Base-by-base conservation (phyloP, 2,329 filamentous ascomycete genomes). In the Sporothrix protearum region DNA sequence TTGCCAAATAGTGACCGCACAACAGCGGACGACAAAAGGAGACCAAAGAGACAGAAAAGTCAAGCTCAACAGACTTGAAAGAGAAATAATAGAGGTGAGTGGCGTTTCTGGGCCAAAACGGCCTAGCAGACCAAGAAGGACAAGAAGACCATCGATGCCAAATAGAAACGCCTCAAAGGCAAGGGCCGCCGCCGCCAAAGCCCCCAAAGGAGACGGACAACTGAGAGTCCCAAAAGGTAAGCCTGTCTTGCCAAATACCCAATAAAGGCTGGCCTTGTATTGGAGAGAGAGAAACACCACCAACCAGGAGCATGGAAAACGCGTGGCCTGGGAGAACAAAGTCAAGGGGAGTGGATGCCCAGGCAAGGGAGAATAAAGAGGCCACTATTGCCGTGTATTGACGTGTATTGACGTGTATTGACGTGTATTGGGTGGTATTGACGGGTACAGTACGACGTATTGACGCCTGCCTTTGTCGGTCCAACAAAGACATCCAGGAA, bases 401-500 rank as follows among this genome's bases (percentile, higher is more conserved):
- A 61, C 57, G 28, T 30, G 53, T 61, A 33, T 39, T 64, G 36
- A 33, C 28, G 42, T 14, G 49, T 16, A 45, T 63, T 63, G 59
- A 63, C 59, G 33, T 61, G 55, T 63, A 39, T 45, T 63, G 36
- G 28, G 28, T 10, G 33, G 39, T 25, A 25, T 42, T 64, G 59
- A 25, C 16, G 36, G 22, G 36, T 45, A n/a, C n/a, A n/a, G n/a
- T n/a, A n/a, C n/a, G n/a, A n/a, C n/a, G n/a, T n/a, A 64, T 33
- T 49, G 14, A 5, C 19, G 16, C 6, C 28, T 66, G 33, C 8
- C 42, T 33, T 49, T 49, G 45, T 51, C 9, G 64, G 28, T 6
- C 19, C 28, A 22, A 22, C 64, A 67, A 51, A 67, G 64, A 67
- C 64, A 67, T 51, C 64, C 64, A 69, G 67, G 67, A 57, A 57